A percentile compares a stretch with the other conserved stretches of the same genome.
Evolutionary conservation across 148 eudicot species (phyloP).

Genomic region (Selenicereus undatus): DNA sequence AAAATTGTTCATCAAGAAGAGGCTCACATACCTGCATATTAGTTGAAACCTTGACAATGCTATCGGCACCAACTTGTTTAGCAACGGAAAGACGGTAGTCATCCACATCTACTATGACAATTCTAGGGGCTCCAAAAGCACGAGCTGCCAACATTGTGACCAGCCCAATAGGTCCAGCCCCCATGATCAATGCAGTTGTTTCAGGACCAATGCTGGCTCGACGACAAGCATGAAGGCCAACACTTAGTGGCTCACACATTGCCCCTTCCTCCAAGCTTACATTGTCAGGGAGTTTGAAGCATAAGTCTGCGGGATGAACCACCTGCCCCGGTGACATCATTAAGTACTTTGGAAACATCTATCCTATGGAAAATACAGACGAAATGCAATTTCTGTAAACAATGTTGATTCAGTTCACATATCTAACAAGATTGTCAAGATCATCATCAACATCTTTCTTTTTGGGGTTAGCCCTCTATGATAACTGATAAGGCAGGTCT

Average conservation of each 20-base stretch:
- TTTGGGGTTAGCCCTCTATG: too few relatives aligned
- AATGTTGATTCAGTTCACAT: too few relatives aligned
- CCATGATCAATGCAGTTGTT: constrained; percentile 69
- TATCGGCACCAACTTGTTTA: constrained; percentile 79
- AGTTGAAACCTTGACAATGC: constrained; percentile 61
- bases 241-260: constrained; percentile 74
- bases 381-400: background rate
- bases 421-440: too few relatives aligned
- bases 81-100: constrained; percentile 74
- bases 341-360: background rate
- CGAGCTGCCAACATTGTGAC: constrained; percentile 89
- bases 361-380: background rate
- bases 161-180: constrained; percentile 87
- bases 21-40: constrained; percentile 39
- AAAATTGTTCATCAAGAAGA: background rate
- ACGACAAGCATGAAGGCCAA: constrained; percentile 82
- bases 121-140: constrained; percentile 79
- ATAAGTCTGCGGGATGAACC: constrained; percentile 95
- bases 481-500: too few relatives aligned
- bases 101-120: constrained; percentile 77
- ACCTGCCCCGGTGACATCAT: constrained; percentile 41
- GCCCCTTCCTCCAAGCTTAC: constrained; percentile 89
- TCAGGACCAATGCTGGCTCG: constrained; percentile 80
- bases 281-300: constrained; percentile 85
- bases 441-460: too few relatives aligned